These are phyloP conservation scores for Eucalyptus polyanthemos DNA, from an alignment of 345 rosid species.

Conservation along the genomic window DNA sequence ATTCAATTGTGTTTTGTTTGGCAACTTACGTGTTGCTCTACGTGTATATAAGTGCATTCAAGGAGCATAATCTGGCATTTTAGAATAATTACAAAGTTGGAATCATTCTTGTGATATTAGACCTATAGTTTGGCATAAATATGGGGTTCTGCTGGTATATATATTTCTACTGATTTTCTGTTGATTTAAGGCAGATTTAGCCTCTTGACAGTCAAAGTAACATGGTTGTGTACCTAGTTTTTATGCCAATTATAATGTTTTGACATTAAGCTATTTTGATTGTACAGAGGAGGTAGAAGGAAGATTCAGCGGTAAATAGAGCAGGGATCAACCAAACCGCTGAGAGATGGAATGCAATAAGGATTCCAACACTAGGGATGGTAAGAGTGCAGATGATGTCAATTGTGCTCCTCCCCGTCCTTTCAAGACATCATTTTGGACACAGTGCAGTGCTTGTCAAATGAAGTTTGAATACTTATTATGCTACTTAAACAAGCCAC, in stretches of 20 bases:
- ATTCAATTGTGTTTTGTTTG: not conserved
- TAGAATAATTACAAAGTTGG: not conserved
- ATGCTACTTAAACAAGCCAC: slow-evolving; percentile 4
- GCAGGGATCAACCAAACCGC: not conserved
- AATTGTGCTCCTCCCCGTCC: not conserved
- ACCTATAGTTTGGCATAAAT: not conserved
- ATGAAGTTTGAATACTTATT: slow-evolving; percentile 20
- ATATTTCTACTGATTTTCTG: not conserved
- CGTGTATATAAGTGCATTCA: not conserved
- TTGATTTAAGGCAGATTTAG: not conserved
- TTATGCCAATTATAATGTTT: not conserved
- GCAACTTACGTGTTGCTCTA: not conserved
- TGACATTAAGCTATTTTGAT: not conserved
- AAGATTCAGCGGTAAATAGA: not conserved
- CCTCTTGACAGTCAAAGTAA: not conserved
- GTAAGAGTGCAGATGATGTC: not conserved
- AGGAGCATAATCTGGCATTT: not conserved
- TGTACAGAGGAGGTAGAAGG: not conserved
- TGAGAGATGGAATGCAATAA: slow-evolving; percentile 19
- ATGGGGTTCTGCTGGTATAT: not conserved
- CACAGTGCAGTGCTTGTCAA: slow-evolving; percentile 21
- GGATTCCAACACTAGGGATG: not conserved
- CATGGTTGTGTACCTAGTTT: not conserved
- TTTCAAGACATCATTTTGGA: slow-evolving; percentile 27
- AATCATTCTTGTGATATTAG: not conserved